Conservation (phyloP, 176 grass and related monocot species). For the Aegilops longissima region DNA sequence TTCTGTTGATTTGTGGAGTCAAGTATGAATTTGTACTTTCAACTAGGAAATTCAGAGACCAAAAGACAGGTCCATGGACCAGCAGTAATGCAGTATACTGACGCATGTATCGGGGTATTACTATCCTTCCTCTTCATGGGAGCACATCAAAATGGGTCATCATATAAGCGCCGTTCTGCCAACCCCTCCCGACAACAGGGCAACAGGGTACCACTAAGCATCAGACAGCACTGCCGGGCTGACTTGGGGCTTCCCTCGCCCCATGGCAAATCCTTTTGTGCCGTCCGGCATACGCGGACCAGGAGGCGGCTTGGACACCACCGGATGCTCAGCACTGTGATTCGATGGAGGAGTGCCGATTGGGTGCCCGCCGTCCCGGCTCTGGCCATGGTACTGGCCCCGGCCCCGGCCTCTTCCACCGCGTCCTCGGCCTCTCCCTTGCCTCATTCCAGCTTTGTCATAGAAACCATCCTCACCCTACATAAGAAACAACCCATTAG, state of each 20-base stretch:
- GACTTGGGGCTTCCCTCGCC: slow-evolving; percentile 61
- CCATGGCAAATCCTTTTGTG: slow-evolving; percentile 89
- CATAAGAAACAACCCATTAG: neutral
- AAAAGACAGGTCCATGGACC: slow-evolving; percentile 17
- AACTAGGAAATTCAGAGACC: slow-evolving; percentile 2
- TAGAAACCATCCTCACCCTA: slow-evolving; percentile 47
- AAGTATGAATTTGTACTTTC: slow-evolving; percentile 17
- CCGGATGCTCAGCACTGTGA: slow-evolving; percentile 49
- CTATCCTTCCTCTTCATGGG: neutral
- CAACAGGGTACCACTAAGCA: neutral
- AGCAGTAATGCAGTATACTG: slow-evolving; percentile 27
- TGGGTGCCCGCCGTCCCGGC: slow-evolving; percentile 29
- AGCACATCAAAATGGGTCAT: slow-evolving; percentile 37
- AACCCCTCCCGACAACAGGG: neutral
- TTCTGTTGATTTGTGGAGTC: neutral
- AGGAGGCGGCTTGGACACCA: slow-evolving; percentile 63
- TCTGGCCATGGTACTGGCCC: slow-evolving; percentile 41
- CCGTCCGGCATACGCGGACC: slow-evolving; percentile 97
- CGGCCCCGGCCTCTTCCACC: slow-evolving; percentile 53
- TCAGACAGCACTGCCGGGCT: slow-evolving; percentile 23
- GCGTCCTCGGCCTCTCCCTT: slow-evolving; percentile 51
- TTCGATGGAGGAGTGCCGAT: slow-evolving; percentile 50
- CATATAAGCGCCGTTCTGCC: slow-evolving; percentile 20
- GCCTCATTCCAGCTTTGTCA: slow-evolving; percentile 47
- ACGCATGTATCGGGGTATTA: slow-evolving; percentile 26